phyloP scores from a whole-genome alignment of 768 basidiomycete species.

The Kwoniella sp. region DNA sequence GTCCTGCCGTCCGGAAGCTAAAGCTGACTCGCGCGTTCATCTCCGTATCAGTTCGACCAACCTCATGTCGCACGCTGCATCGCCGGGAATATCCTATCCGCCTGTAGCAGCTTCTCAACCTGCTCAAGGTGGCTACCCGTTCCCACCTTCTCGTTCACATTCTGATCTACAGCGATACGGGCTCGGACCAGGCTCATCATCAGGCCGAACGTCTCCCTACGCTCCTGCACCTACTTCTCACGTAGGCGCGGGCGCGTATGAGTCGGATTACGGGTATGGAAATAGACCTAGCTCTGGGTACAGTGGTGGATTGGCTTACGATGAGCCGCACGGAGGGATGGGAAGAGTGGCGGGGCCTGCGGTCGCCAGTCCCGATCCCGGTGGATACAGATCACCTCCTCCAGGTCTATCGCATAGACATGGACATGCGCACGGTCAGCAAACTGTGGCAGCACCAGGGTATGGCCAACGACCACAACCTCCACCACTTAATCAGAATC shows the following conservation, averaged over 20 bases:
- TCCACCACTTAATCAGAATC: background rate
- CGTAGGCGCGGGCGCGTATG: background rate
- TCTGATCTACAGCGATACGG: slow-evolving; percentile 3
- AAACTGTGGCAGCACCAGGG: too few relatives aligned
- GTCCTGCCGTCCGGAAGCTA: background rate
- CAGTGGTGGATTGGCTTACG: slow-evolving; percentile 20
- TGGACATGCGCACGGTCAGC: background rate
- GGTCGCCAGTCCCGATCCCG: background rate
- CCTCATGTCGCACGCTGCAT: slow-evolving; percentile 38
- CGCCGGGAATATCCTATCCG: slow-evolving; percentile 47
- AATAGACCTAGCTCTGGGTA: background rate
- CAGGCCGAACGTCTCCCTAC: background rate
- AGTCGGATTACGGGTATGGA: background rate
- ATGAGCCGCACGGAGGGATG: slow-evolving; percentile 1
- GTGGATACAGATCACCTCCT: background rate
- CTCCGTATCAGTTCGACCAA: slow-evolving; percentile 36
- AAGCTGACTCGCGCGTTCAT: background rate
- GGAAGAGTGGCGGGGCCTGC: background rate
- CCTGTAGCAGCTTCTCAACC: slow-evolving; percentile 16
- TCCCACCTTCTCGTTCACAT: slow-evolving; percentile 8
- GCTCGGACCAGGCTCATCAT: background rate
- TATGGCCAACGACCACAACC: background rate
- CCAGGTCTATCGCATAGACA: background rate
- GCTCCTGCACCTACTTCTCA: background rate
- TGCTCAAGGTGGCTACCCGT: slow-evolving; percentile 1